These are phyloP conservation scores for Grigorovia transvaalensis DNA, from an alignment of 805 yeast genomes.

Conservation along the genomic window DNA sequence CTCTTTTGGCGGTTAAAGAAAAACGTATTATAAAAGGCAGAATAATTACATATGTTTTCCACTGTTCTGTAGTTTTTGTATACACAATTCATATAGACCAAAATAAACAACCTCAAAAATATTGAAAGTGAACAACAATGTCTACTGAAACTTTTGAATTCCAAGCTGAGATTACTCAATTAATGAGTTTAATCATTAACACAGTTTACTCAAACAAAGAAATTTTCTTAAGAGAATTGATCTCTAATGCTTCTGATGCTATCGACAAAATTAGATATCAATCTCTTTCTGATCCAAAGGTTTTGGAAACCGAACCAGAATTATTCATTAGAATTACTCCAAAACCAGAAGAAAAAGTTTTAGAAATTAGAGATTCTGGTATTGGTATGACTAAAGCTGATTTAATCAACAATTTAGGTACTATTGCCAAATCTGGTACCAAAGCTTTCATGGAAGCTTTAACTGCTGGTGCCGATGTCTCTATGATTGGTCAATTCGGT, in stretches of 20 bases:
- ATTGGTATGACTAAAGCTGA: conserved; percentile 99
- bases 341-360: conserved; percentile 82
- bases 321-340: conserved; percentile 97
- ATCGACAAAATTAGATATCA: conserved; percentile 96
- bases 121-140: conserved; percentile 25
- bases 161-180: conserved; percentile 99
- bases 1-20: not conserved
- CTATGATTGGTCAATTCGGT: conserved; percentile 99
- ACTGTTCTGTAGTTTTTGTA: not conserved
- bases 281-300: conserved; percentile 83
- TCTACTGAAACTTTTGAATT: conserved; percentile 82
- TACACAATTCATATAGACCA: not conserved
- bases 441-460: conserved; percentile 99
- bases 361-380: conserved; percentile 99
- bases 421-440: conserved; percentile 99
- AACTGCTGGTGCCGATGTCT: conserved; percentile 98
- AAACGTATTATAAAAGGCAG: not conserved
- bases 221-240: conserved; percentile 96
- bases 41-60: not conserved
- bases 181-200: conserved; percentile 99
- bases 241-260: conserved; percentile 98
- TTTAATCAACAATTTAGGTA: conserved; percentile 97
- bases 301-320: conserved; percentile 91
- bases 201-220: conserved; percentile 99
- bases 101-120: not conserved